A percentile compares a stretch with the other conserved stretches of the same genome.
These are phyloP conservation scores for Grosmannia serpens DNA, from an alignment of 2,329 filamentous ascomycete species.

Conservation along the genomic window DNA sequence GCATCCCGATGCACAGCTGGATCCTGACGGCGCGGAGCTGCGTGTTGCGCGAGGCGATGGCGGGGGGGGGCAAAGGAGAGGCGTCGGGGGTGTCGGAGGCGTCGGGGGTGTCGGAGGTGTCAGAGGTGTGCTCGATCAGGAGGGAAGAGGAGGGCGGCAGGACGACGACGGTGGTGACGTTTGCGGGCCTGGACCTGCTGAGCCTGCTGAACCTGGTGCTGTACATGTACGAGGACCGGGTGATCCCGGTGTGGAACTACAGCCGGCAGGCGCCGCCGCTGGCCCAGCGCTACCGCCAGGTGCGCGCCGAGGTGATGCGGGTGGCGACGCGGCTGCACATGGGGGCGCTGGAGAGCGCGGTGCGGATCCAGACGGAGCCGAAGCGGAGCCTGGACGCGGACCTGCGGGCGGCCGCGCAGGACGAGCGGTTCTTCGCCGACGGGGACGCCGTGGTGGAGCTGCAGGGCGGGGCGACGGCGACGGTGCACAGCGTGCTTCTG, in stretches of 20 bases:
- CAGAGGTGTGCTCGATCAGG: conserved; percentile 50
- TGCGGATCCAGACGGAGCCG: conserved; percentile 60
- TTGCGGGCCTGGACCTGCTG: conserved; percentile 62
- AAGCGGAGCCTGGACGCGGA: conserved; percentile 55
- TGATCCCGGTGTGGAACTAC: conserved; percentile 81
- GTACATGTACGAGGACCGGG: conserved; percentile 68
- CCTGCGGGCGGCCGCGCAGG: conserved; percentile 55
- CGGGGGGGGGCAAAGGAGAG: conserved; percentile 37
- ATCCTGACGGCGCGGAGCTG: conserved; percentile 64
- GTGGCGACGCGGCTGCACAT: conserved; percentile 51
- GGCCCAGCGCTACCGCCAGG: conserved; percentile 64
- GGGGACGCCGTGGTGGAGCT: conserved; percentile 73
- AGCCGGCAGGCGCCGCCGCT: conserved; percentile 52
- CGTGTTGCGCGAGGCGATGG: conserved; percentile 51
- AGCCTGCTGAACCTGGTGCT: conserved; percentile 69
- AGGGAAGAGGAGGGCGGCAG: conserved; percentile 22
- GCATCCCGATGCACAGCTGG: conserved; percentile 74
- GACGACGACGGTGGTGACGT: conserved; percentile 38
- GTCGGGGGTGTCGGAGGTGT: conserved; percentile 38
- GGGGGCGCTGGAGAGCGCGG: conserved; percentile 60
- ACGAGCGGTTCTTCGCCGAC: conserved; percentile 62
- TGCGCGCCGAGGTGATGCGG: conserved; percentile 80
- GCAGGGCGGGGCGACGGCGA: conserved; percentile 57
- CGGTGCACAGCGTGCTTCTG: conserved; percentile 66
- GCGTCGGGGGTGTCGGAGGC: no score